Percentiles rank a stretch among this genome's conserved stretches.
These are phyloP conservation scores for Bothriochloa decipiens DNA, from an alignment of 176 grass and related monocot species.

Conservation along the genomic window DNA sequence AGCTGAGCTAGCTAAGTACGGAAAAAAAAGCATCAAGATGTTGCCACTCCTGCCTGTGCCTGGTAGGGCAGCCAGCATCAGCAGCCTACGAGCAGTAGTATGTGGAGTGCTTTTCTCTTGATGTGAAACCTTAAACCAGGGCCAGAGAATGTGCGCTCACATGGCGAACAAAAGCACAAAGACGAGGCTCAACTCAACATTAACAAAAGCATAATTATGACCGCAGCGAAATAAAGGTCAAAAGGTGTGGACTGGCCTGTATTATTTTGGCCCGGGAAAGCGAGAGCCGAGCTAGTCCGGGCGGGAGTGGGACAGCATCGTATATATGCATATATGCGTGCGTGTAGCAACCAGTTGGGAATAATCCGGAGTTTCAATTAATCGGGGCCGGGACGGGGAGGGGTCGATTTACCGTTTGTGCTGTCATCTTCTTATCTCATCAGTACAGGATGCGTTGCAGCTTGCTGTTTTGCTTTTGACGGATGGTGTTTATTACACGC, in stretches of 20 bases:
- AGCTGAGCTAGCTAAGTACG: background rate
- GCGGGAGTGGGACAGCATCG: background rate
- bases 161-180: background rate
- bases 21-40: background rate
- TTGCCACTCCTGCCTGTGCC: background rate
- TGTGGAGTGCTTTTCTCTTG: background rate
- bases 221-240: background rate
- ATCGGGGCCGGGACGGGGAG: background rate
- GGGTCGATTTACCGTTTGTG: background rate
- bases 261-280: constrained; percentile 40
- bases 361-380: constrained; percentile 8
- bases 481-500: background rate
- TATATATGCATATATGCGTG: background rate
- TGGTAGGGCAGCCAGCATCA: background rate
- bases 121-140: constrained; percentile 25
- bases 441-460: constrained; percentile 45
- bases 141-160: constrained; percentile 33
- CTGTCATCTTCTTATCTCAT: constrained; percentile 50
- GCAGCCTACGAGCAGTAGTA: too few species aligned
- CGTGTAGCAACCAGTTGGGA: background rate
- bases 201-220: background rate
- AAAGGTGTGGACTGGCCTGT: background rate
- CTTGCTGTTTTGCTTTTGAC: background rate
- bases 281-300: background rate
- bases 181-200: background rate